Evolutionary conservation across 768 basidiomycete genomes (phyloP).

Genomic region (Leccinum longicurvipes): DNA sequence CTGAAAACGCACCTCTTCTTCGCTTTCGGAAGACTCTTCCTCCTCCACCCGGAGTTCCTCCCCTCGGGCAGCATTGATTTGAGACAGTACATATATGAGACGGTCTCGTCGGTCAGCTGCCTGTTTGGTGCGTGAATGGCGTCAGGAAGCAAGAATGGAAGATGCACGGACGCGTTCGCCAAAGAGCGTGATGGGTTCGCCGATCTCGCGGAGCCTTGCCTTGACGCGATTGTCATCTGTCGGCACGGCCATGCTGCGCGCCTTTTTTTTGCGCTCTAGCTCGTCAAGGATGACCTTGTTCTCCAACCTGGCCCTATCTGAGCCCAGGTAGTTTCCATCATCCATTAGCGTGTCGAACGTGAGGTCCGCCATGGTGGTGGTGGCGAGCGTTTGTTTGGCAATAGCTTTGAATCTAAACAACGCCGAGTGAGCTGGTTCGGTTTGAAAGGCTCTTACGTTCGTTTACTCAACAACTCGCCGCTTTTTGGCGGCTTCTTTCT

Average conservation of each 20-base stretch:
- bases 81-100: slow-evolving; percentile 89
- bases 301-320: slow-evolving; percentile 72
- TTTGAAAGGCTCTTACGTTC: slow-evolving; percentile 21
- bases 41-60: slow-evolving; percentile 75
- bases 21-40: slow-evolving; percentile 64
- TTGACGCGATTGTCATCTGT: slow-evolving; percentile 96
- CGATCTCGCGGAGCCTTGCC: slow-evolving; percentile 84
- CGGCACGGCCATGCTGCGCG: slow-evolving; percentile 89
- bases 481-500: slow-evolving; percentile 11
- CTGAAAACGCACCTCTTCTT: slow-evolving; percentile 61
- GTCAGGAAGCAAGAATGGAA: background rate
- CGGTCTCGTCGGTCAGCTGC: slow-evolving; percentile 95
- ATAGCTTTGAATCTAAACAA: slow-evolving; percentile 33
- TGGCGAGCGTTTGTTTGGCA: slow-evolving; percentile 34
- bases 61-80: slow-evolving; percentile 87
- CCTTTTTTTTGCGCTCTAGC: slow-evolving; percentile 96
- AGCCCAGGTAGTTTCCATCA: slow-evolving; percentile 72
- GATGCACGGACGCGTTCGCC: slow-evolving; percentile 85
- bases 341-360: slow-evolving; percentile 74
- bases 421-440: background rate
- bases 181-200: slow-evolving; percentile 95
- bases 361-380: slow-evolving; percentile 62
- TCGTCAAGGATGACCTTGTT: slow-evolving; percentile 90
- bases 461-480: slow-evolving; percentile 2
- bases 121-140: slow-evolving; percentile 40